A percentile compares a stretch with the other conserved stretches of the same genome.
Evolutionary conservation across 768 basidiomycete species (phyloP).

Genomic region (Calocybe cyanea): DNA sequence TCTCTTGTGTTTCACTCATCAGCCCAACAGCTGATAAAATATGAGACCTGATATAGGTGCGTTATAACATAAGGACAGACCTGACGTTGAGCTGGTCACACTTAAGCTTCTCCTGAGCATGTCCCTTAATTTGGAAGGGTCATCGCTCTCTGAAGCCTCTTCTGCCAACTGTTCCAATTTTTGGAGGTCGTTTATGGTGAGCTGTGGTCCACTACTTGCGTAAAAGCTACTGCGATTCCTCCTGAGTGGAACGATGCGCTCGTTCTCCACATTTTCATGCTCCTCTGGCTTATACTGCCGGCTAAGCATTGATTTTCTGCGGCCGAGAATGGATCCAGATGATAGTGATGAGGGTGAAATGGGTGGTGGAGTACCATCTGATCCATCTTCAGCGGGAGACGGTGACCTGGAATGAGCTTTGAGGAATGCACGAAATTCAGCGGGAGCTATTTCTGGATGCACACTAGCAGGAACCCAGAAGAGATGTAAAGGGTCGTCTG

Average conservation of each 20-base stretch:
- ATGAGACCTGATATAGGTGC: constrained; percentile 15
- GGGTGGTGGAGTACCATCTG: constrained; percentile 34
- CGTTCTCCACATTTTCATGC: constrained; percentile 72
- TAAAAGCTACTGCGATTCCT: constrained; percentile 67
- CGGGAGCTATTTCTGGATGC: constrained; percentile 97
- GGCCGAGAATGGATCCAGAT: constrained; percentile 52
- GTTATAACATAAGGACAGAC: constrained; percentile 45
- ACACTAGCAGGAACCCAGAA: constrained; percentile 98
- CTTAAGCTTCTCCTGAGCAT: constrained; percentile 84
- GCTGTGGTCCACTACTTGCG: constrained; percentile 69
- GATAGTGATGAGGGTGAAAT: constrained; percentile 38
- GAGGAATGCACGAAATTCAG: constrained; percentile 92
- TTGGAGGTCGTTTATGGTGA: constrained; percentile 93
- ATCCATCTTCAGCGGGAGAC: constrained; percentile 47
- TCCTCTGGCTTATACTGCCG: constrained; percentile 85
- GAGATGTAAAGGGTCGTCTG: constrained; percentile 82
- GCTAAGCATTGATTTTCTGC: constrained; percentile 92
- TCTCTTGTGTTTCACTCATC: constrained; percentile 64
- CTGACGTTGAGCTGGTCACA: constrained; percentile 79
- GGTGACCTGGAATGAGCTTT: constrained; percentile 82
- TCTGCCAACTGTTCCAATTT: constrained; percentile 90
- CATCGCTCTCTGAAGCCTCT: constrained; percentile 79
- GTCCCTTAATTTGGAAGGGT: constrained; percentile 74
- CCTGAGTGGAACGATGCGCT: constrained; percentile 60
- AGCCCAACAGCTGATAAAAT: constrained; percentile 51